These are phyloP conservation scores for Protomyces gravidus DNA, from an alignment of 1,139 yeast genomes.

Conservation along the genomic window DNA sequence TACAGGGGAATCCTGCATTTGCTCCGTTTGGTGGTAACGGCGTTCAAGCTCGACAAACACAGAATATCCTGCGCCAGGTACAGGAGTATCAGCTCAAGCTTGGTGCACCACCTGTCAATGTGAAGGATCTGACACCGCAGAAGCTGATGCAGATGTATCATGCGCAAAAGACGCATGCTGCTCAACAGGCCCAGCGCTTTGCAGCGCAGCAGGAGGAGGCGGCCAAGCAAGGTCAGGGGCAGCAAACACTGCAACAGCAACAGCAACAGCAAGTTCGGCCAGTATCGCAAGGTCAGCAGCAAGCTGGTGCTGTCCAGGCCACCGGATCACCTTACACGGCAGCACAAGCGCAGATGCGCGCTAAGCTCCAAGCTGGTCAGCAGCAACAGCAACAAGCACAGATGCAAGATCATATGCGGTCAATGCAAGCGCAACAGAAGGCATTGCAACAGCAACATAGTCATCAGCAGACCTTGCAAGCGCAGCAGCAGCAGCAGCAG, in stretches of 20 bases:
- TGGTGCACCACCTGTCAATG: conserved; percentile 12
- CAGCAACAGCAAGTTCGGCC: background rate
- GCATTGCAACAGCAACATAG: background rate
- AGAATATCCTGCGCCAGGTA: conserved; percentile 8
- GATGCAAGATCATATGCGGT: background rate
- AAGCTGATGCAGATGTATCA: conserved; percentile 22
- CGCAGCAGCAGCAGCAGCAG: conserved; percentile 12
- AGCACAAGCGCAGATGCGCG: background rate
- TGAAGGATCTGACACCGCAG: conserved; percentile 19
- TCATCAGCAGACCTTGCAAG: conserved; percentile 5
- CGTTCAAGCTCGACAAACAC: conserved; percentile 8
- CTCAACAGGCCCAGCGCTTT: conserved; percentile 3
- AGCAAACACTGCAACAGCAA: background rate
- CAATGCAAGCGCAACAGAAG: conserved; percentile 5
- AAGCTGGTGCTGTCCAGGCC: background rate
- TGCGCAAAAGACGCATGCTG: conserved; percentile 14
- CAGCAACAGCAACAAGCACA: background rate
- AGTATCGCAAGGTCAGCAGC: background rate
- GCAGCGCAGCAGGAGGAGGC: conserved; percentile 1
- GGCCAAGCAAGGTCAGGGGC: conserved; percentile 5
- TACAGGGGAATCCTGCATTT: background rate
- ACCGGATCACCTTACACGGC: background rate
- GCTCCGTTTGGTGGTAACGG: conserved; percentile 5
- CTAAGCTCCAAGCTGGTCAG: background rate
- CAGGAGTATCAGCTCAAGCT: conserved; percentile 15